These are phyloP conservation scores for Zygosaccharomyces pseudorouxii DNA, from an alignment of 805 yeast species.

Conservation along the genomic window DNA sequence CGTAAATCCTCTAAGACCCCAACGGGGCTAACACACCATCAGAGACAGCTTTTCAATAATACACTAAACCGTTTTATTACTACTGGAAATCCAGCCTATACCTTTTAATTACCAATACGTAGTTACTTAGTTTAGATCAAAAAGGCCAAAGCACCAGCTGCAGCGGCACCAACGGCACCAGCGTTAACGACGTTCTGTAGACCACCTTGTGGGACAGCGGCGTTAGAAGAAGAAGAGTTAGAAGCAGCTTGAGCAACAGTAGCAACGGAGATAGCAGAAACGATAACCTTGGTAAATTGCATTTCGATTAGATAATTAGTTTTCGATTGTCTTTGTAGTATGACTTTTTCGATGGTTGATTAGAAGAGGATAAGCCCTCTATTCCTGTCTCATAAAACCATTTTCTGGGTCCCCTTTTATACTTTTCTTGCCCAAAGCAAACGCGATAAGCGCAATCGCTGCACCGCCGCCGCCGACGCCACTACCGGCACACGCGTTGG, in stretches of 20 bases:
- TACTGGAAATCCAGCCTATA: neutral
- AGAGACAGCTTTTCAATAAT: neutral
- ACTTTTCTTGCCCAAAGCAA: neutral
- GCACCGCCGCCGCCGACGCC: neutral
- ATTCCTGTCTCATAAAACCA: no score
- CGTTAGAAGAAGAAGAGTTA: constrained; percentile 13
- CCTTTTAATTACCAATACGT: neutral
- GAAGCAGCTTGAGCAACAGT: constrained; percentile 16
- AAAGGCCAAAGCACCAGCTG: constrained; percentile 31
- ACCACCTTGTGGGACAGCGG: constrained; percentile 19
- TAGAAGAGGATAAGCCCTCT: no score
- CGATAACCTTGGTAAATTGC: constrained; percentile 25
- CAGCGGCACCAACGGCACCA: constrained; percentile 28
- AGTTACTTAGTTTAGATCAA: constrained; percentile 15
- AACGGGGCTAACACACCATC: no score
- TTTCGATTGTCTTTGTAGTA: neutral
- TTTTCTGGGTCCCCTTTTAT: neutral
- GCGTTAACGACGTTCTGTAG: constrained; percentile 19
- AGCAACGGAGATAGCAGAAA: constrained; percentile 20
- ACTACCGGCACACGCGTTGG: neutral
- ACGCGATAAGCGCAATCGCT: neutral
- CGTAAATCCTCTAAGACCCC: no score
- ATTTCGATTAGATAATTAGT: constrained; percentile 9
- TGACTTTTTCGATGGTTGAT: neutral
- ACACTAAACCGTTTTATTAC: neutral